phyloP scores from a whole-genome alignment of 345 rosid species.

The Microcos paniculata region DNA sequence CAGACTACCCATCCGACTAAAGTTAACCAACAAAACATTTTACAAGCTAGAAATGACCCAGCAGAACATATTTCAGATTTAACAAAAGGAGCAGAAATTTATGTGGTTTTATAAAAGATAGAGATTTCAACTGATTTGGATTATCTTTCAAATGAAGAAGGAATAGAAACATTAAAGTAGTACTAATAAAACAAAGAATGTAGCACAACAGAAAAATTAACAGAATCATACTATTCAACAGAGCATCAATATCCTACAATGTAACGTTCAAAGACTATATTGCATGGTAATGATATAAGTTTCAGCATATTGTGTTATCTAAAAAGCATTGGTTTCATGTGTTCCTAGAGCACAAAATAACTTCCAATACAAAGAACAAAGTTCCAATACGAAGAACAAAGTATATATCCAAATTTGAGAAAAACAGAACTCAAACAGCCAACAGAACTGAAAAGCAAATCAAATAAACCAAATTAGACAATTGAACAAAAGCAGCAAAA shows the following conservation, averaged over 20 bases:
- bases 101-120: background rate
- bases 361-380: background rate
- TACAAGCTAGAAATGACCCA: background rate
- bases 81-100: background rate
- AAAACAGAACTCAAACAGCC: background rate
- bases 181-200: background rate
- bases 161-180: background rate
- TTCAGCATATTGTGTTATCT: background rate
- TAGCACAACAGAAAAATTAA: background rate
- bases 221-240: background rate
- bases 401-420: background rate
- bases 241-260: background rate
- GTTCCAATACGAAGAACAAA: background rate
- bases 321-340: background rate
- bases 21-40: background rate
- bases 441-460: background rate
- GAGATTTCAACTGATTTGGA: background rate
- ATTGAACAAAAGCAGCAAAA: background rate
- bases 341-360: background rate
- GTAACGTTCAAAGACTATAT: background rate
- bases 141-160: too few species aligned
- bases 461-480: background rate
- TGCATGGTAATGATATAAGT: background rate
- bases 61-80: background rate
- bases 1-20: background rate